Evolutionary conservation across 345 rosid genomes (phyloP), one percentile per base, ranked within the genome.

Genomic region (Melastoma malabathricum): DNA sequence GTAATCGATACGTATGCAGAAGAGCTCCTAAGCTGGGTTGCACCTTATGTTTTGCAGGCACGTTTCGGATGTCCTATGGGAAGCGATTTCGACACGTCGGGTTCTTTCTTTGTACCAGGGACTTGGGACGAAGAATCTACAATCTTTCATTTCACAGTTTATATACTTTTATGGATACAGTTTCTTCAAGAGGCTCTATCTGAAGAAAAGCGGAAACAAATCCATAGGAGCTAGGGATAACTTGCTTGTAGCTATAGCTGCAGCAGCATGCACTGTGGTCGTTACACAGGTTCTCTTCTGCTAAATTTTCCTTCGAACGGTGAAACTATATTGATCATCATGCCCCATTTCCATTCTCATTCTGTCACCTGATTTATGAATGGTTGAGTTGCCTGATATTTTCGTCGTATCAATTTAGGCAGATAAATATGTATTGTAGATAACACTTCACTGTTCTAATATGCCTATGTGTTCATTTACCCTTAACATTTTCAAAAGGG

Each of bases 191-290:
- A 77, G 90, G 67, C 56, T 79, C 18, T 82, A 92, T 60, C 58
- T 71, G 60, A 61, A 77, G 64, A 87, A 74, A 50, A 82, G 76
- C 19, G 97, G 97, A 62, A 75, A 67, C 10, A 87, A 87, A 57
- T 68, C 55, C 2, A 81, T 92, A 18, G 94, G 90, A 45, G 76
- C 90, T 2, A 81, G 66, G 63, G 94, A 84, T 5, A 92, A 92
- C 64, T 71, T 92, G 62, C 62, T 92, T 52, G 34, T 92, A 56
- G 98, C 88, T 64, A 89, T 86, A 16, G 84, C 86, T 61, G 98
- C 98, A 27, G 98, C 84, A 45, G 94, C 83, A 60, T 79, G 82
- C 75, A 84, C 95, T 46, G 89, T 89, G 18, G 43, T 87, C 15
- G 58, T 77, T 20, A 92, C 80, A 25, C 92, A 82, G 71, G 97